These are phyloP conservation scores for Rhododendron mucronatum DNA, from an alignment of 148 eudicot species.

Conservation along the genomic window DNA sequence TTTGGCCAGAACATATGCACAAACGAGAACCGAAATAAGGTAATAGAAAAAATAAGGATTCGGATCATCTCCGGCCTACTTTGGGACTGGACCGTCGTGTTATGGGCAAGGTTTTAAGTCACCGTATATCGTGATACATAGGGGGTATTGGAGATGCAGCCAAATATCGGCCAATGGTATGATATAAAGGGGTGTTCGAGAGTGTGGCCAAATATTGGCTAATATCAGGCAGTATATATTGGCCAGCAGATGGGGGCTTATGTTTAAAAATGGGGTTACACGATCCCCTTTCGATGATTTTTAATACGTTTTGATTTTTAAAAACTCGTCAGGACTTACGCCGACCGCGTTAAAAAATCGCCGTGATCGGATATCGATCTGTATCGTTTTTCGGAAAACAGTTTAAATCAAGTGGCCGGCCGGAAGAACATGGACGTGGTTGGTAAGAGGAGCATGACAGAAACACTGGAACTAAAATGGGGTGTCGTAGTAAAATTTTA, in stretches of 20 bases:
- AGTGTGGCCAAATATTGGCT: neutral
- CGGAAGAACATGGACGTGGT: slow-evolving; percentile 10
- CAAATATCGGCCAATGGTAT: neutral
- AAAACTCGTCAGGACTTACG: neutral
- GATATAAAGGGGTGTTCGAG: neutral
- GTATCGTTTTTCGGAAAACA: neutral
- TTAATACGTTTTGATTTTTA: neutral
- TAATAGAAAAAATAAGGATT: neutral
- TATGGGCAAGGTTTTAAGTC: neutral
- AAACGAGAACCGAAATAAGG: neutral
- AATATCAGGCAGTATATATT: neutral
- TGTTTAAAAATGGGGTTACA: too few species aligned
- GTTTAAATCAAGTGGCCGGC: neutral
- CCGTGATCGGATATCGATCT: neutral
- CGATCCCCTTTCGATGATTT: neutral
- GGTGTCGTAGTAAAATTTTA: slow-evolving; percentile 5
- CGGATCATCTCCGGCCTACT: neutral
- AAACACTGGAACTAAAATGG: slow-evolving; percentile 31
- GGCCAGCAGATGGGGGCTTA: neutral
- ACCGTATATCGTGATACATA: neutral
- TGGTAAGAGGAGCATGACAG: slow-evolving; percentile 34
- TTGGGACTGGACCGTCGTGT: neutral
- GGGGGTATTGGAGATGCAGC: neutral
- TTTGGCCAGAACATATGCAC: neutral
- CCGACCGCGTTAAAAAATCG: neutral